These are phyloP conservation scores for Phytophthora crassamura DNA, from an alignment of 352 stramenopile species.

Conservation along the genomic window DNA sequence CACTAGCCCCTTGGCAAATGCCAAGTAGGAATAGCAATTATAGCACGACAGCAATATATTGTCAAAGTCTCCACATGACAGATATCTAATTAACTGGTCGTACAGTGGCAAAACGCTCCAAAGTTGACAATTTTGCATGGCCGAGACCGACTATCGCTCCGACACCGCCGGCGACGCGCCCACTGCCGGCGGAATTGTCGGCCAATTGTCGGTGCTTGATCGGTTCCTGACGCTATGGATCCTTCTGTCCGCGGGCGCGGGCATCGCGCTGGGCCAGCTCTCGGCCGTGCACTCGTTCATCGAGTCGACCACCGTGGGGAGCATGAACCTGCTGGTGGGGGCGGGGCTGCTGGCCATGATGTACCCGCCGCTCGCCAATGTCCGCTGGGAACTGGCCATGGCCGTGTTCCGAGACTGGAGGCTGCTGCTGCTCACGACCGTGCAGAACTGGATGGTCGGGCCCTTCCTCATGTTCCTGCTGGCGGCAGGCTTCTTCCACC, in stretches of 20 bases:
- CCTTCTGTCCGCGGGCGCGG: constrained; percentile 44
- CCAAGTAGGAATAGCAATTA: constrained; percentile 7
- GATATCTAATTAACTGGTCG: background rate
- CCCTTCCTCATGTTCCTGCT: constrained; percentile 67
- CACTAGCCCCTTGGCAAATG: constrained; percentile 37
- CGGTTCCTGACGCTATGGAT: constrained; percentile 74
- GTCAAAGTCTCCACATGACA: background rate
- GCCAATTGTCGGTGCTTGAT: constrained; percentile 55
- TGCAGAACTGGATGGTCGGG: constrained; percentile 70
- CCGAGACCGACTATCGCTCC: constrained; percentile 3
- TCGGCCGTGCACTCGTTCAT: constrained; percentile 47
- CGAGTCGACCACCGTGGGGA: constrained; percentile 50
- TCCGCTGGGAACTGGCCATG: constrained; percentile 58
- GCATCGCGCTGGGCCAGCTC: constrained; percentile 56
- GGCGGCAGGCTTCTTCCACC: constrained; percentile 55
- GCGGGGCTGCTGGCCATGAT: constrained; percentile 67
- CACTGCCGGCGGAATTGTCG: constrained; percentile 8
- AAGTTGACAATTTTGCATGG: background rate
- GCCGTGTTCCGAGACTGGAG: constrained; percentile 53
- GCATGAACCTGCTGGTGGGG: constrained; percentile 63
- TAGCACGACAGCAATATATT: background rate
- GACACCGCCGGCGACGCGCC: background rate
- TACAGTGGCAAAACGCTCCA: background rate
- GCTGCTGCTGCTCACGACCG: constrained; percentile 55
- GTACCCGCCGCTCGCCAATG: constrained; percentile 65